These are phyloP conservation scores for Yarrowia phangngaensis DNA, from an alignment of 805 yeast genomes.

Conservation along the genomic window DNA sequence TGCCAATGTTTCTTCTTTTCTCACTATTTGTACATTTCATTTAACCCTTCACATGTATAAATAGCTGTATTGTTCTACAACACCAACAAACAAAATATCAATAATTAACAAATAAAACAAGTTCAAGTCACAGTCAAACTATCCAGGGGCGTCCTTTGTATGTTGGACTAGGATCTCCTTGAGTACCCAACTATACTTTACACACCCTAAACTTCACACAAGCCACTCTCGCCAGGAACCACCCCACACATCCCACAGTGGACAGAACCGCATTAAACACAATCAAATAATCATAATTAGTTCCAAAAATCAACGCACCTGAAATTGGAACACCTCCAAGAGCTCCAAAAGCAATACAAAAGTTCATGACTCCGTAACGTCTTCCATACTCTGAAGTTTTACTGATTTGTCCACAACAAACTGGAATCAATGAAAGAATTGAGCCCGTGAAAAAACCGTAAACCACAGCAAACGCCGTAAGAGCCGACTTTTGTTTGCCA, in stretches of 20 bases:
- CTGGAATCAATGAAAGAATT: conserved; percentile 55
- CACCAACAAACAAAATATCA: too few species aligned
- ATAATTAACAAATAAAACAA: too few species aligned
- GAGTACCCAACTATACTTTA: too few species aligned
- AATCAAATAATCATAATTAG: conserved; percentile 27
- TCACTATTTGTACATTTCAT: too few species aligned
- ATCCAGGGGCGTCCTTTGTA: too few species aligned
- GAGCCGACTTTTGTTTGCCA: conserved; percentile 40
- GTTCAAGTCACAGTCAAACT: too few species aligned
- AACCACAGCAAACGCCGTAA: conserved; percentile 47
- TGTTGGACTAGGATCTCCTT: too few species aligned
- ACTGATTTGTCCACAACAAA: conserved; percentile 57
- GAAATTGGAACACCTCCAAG: conserved; percentile 51
- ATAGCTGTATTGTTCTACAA: too few species aligned
- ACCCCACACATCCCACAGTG: conserved; percentile 19
- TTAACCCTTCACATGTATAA: too few species aligned
- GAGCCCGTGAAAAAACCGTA: conserved; percentile 59
- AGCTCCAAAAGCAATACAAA: conserved; percentile 51
- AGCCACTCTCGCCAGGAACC: conserved; percentile 6
- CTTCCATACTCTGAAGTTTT: conserved; percentile 53
- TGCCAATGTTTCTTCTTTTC: too few species aligned
- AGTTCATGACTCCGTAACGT: conserved; percentile 55
- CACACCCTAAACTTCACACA: conserved; percentile 13
- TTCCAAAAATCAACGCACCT: conserved; percentile 43
- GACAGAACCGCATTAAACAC: conserved; percentile 26